Percentiles rank a stretch among this genome's conserved stretches.
phyloP scores from a whole-genome alignment of 1,284 basidiomycete species.

The Apiotrichum gracile region DNA sequence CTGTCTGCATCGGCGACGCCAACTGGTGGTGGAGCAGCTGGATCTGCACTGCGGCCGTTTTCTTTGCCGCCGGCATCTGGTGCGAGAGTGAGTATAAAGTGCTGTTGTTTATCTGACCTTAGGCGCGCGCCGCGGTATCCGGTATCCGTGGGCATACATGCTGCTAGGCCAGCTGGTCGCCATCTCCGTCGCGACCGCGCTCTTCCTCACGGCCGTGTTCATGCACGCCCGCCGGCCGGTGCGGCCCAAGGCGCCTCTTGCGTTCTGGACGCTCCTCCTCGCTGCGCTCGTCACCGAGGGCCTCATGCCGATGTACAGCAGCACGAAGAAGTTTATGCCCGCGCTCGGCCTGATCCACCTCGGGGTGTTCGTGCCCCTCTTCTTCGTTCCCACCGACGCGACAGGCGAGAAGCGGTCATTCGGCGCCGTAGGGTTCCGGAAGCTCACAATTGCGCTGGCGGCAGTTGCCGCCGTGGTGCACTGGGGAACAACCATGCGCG shows the following conservation, averaged over 20 bases:
- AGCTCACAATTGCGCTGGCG: conserved; percentile 50
- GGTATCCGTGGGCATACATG: conserved; percentile 64
- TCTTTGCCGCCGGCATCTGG: conserved; percentile 59
- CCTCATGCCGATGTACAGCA: conserved; percentile 53
- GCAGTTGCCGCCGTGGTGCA: conserved; percentile 46
- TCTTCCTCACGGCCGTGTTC: conserved; percentile 60
- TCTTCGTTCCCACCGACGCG: conserved; percentile 15
- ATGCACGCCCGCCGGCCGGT: conserved; percentile 37
- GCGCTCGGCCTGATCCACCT: conserved; percentile 62
- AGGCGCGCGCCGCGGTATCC: conserved; percentile 53
- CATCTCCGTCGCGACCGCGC: conserved; percentile 61
- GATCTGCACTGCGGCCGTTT: conserved; percentile 62
- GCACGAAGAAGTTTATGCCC: conserved; percentile 53
- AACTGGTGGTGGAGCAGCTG: conserved; percentile 74
- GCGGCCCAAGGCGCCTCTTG: conserved; percentile 18
- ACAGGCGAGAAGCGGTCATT: not conserved
- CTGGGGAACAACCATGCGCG: conserved; percentile 35
- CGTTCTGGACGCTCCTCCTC: conserved; percentile 52
- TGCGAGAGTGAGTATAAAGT: conserved; percentile 51
- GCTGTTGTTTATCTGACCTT: conserved; percentile 4
- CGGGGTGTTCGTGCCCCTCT: conserved; percentile 56
- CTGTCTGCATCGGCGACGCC: conserved; percentile 50
- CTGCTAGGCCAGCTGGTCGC: conserved; percentile 68
- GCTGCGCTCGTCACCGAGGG: conserved; percentile 53
- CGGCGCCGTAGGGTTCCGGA: conserved; percentile 15